Evolutionary conservation across 2,329 filamentous ascomycete genomes (phyloP).

Genomic region (Paecilomyces niveus): DNA sequence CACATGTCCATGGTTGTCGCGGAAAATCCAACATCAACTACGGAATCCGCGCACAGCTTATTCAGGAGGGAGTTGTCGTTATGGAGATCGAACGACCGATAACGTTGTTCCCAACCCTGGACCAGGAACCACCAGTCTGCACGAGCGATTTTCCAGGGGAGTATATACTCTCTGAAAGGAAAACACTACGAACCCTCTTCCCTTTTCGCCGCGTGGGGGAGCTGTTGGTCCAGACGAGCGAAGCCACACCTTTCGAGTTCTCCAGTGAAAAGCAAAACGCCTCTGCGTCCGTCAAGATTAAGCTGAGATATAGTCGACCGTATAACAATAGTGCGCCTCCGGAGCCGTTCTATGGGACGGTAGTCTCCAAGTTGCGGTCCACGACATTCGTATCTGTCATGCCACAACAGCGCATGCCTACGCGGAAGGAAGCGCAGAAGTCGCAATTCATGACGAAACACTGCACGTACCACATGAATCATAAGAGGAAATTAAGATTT

Average conservation of each 20-base stretch:
- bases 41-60: conserved; percentile 1
- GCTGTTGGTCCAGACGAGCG: conserved; percentile 1
- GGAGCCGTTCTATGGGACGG: neutral
- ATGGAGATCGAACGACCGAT: neutral
- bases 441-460: conserved; percentile 2
- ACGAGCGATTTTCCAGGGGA: conserved; percentile 5
- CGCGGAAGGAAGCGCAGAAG: neutral
- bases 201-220: neutral
- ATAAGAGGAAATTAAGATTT: conserved; percentile 3
- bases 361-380: conserved; percentile 1
- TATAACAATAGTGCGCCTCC: neutral
- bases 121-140: conserved; percentile 3
- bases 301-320: neutral
- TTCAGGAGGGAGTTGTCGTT: neutral
- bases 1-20: neutral
- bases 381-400: conserved; percentile 4
- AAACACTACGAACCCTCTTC: neutral
- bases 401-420: conserved; percentile 3
- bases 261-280: neutral
- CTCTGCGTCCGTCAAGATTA: conserved; percentile 1
- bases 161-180: neutral
- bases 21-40: conserved; percentile 2
- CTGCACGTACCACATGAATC: neutral
- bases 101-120: conserved; percentile 2
- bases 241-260: conserved; percentile 3